Conservation (phyloP, 169 alveolate species). For the Cyclospora cayetanensis region DNA sequence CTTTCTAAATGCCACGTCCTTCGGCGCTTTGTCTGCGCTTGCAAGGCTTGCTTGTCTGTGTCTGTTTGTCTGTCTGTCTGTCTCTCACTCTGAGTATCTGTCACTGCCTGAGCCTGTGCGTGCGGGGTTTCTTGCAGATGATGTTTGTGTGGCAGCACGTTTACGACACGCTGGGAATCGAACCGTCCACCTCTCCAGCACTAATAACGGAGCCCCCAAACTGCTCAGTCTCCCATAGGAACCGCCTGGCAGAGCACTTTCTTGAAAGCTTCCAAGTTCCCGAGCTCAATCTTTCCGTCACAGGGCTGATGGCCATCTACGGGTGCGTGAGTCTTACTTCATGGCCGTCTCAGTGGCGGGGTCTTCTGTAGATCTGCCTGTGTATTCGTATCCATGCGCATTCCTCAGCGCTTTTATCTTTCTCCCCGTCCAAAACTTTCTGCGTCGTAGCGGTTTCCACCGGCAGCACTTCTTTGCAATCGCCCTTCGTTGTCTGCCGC, state of each 20-base stretch:
- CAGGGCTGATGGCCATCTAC: conserved; percentile 82
- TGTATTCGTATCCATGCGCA: too few species aligned
- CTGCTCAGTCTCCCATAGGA: conserved; percentile 75
- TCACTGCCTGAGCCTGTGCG: neutral
- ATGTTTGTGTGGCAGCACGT: conserved; percentile 76
- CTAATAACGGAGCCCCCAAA: conserved; percentile 80
- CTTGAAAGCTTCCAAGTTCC: conserved; percentile 80
- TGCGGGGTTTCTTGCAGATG: conserved; percentile 3
- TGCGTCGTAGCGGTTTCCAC: too few species aligned
- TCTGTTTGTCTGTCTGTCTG: neutral
- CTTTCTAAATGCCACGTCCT: too few species aligned
- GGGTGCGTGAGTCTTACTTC: too few species aligned
- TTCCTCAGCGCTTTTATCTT: too few species aligned
- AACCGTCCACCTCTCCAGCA: conserved; percentile 76
- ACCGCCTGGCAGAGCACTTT: conserved; percentile 79
- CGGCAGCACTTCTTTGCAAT: too few species aligned
- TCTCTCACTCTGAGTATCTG: neutral
- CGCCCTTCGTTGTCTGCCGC: too few species aligned
- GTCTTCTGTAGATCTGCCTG: too few species aligned
- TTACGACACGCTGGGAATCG: conserved; percentile 72
- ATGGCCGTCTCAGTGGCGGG: too few species aligned
- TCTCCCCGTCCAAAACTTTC: too few species aligned
- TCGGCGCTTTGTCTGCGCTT: neutral
- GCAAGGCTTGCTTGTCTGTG: neutral
- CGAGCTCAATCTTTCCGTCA: conserved; percentile 79